Base-by-base conservation (phyloP, 768 basidiomycete genomes). In the Cystobasidium onofrii region DNA sequence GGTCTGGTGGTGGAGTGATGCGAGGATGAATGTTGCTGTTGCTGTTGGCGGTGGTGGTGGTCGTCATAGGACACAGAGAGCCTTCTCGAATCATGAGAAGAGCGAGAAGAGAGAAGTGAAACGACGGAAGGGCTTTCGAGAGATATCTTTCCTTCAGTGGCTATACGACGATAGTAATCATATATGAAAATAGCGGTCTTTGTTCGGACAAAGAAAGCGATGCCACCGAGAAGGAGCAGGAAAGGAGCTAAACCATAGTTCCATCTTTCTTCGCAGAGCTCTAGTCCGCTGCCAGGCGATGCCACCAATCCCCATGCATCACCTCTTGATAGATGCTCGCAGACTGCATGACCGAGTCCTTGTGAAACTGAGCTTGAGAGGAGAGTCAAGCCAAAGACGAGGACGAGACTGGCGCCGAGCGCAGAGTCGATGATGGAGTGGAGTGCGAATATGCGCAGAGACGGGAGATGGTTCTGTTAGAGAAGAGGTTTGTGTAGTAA, bases 391-490 rank as follows among this genome's bases (percentile, higher is more conserved):
- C 29, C 55, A 31, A 71, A 57, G 55, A 34, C 12, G 29, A 71
- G 39, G 55, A 46, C 44, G 12, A 44, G 25, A 12, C 50, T 12
- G n/a, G 25, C 55, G 25, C 50, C 55, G 9, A 71, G 54, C 12
- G 39, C 33, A 9, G 69, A 27, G 55, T 71, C 69, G 69, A 71
- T 71, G 69, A 71, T 27, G 12, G 69, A 55, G 54, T 71, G 69
- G 3, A 71, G 29, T n/a, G 69, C 69, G 55, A 71, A 71, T 52
- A 71, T 29, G 33, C 69, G 52, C 15, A 71, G 52, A 6, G 69
- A 71, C 1, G 69, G 69, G 10, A 57, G 52, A 20, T 71, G 69
- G 50, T 55, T 29, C 69, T 71, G 69, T 27, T 29, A 39, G 15
- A 6, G 15, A 39, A 39, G 15, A 6, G 39, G 15, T n/a, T n/a